Evolutionary conservation across 2,329 filamentous ascomycete genomes (phyloP).

Genomic region (Arthroderma sp.): DNA sequence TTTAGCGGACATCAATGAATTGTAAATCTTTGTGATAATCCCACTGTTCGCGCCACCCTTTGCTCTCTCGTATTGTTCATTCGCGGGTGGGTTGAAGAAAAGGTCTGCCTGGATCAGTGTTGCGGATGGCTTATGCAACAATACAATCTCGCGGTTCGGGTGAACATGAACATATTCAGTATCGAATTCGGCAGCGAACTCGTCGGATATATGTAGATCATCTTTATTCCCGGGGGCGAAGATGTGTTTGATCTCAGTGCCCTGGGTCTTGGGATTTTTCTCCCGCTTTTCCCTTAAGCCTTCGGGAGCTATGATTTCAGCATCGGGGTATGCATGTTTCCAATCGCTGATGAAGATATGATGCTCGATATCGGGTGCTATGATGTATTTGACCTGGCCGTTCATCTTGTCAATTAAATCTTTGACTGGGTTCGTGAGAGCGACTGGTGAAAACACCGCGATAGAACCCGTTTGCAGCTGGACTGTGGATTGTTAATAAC

Average conservation of each 20-base stretch:
- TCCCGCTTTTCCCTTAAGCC: slow-evolving; percentile 72
- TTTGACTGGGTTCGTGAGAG: slow-evolving; percentile 62
- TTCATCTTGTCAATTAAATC: slow-evolving; percentile 49
- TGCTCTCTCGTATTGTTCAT: slow-evolving; percentile 63
- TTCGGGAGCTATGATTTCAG: slow-evolving; percentile 68
- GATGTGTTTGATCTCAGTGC: slow-evolving; percentile 52
- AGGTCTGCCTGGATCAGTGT: slow-evolving; percentile 82
- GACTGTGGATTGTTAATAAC: slow-evolving; percentile 37
- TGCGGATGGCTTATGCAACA: slow-evolving; percentile 64
- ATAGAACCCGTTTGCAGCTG: slow-evolving; percentile 64
- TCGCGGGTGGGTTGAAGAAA: slow-evolving; percentile 78
- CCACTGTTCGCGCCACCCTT: slow-evolving; percentile 43
- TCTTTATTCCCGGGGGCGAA: slow-evolving; percentile 46
- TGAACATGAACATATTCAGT: slow-evolving; percentile 72
- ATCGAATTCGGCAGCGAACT: slow-evolving; percentile 79
- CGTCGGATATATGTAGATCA: slow-evolving; percentile 47
- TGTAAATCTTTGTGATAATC: slow-evolving; percentile 45
- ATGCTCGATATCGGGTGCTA: slow-evolving; percentile 82
- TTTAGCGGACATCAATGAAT: slow-evolving; percentile 43
- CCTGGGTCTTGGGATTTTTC: slow-evolving; percentile 41
- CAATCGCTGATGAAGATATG: slow-evolving; percentile 87
- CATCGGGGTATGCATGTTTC: slow-evolving; percentile 63
- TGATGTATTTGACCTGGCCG: slow-evolving; percentile 65
- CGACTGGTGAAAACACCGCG: slow-evolving; percentile 84
- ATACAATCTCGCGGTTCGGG: slow-evolving; percentile 74